phyloP scores from a whole-genome alignment of 805 yeast genomes.

The Sungouiozyma intestinalis region DNA sequence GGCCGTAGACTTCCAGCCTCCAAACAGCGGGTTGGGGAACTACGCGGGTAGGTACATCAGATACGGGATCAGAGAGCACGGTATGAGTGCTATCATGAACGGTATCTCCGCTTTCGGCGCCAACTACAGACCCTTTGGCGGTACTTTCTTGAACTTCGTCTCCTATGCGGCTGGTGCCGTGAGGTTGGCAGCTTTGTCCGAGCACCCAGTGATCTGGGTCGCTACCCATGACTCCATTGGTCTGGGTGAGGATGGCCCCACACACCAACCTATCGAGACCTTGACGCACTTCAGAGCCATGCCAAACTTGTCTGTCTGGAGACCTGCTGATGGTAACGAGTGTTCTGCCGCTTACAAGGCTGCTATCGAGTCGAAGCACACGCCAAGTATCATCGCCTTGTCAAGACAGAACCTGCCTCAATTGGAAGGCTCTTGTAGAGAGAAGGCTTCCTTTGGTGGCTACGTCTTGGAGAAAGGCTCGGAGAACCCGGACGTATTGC shows the following conservation, averaged over 20 bases:
- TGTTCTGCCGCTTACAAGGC: constrained; percentile 70
- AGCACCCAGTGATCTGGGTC: constrained; percentile 76
- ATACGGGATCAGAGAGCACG: constrained; percentile 98
- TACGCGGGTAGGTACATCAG: constrained; percentile 90
- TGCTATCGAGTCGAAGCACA: constrained; percentile 48
- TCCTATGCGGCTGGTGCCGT: constrained; percentile 81
- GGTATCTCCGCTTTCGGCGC: constrained; percentile 89
- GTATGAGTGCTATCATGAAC: constrained; percentile 96
- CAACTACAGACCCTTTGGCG: constrained; percentile 85
- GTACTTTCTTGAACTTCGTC: constrained; percentile 92
- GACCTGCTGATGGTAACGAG: constrained; percentile 92
- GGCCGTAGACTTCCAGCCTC: constrained; percentile 89
- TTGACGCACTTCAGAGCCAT: constrained; percentile 77
- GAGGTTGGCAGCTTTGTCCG: constrained; percentile 74
- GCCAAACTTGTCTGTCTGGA: constrained; percentile 78
- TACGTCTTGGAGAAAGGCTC: constrained; percentile 51
- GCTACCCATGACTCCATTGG: constrained; percentile 89
- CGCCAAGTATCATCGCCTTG: constrained; percentile 68
- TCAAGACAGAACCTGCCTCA: constrained; percentile 89
- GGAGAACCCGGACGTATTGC: constrained; percentile 56
- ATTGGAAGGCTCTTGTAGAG: constrained; percentile 83
- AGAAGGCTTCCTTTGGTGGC: constrained; percentile 92
- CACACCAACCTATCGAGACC: constrained; percentile 88
- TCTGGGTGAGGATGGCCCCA: constrained; percentile 89
- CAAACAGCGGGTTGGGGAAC: constrained; percentile 66